Percentiles rank a stretch among this genome's conserved stretches.
Evolutionary conservation across 108 stramenopile species (phyloP).

Genomic region (Skeletonema menzelii): DNA sequence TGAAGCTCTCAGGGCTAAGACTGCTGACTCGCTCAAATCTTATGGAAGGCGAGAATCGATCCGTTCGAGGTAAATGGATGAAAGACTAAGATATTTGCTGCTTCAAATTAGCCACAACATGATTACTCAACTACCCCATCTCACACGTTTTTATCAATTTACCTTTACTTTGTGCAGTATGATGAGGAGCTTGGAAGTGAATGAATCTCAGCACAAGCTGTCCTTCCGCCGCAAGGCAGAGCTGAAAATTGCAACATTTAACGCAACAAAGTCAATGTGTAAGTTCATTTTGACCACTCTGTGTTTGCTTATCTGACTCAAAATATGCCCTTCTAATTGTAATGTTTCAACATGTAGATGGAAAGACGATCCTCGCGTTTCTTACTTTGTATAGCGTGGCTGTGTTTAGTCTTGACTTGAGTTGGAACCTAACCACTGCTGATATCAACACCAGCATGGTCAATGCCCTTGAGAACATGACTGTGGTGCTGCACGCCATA

Average conservation of each 20-base stretch:
- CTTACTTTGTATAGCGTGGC: constrained; percentile 33
- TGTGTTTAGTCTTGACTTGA: constrained; percentile 28
- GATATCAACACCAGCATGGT: constrained; percentile 21
- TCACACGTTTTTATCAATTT: background rate
- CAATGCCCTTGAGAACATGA: constrained; percentile 24
- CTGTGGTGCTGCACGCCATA: constrained; percentile 35
- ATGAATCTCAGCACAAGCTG: background rate
- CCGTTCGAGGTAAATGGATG: background rate
- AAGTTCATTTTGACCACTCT: background rate
- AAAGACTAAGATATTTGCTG: background rate
- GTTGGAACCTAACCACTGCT: constrained; percentile 43
- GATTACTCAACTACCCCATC: background rate
- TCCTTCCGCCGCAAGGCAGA: background rate
- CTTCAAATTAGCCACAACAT: background rate
- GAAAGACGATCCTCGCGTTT: constrained; percentile 22
- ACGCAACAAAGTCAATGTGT: background rate
- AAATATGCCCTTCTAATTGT: constrained; percentile 14
- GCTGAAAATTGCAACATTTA: background rate
- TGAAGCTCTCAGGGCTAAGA: background rate
- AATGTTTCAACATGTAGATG: constrained; percentile 26
- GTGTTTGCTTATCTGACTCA: background rate
- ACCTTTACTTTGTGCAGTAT: background rate
- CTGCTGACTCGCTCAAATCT: background rate
- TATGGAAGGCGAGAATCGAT: background rate
- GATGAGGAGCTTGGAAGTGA: too few species aligned